Conservation (phyloP, 108 stramenopile genomes). For the Pseudonitzschia multistriata region DNA sequence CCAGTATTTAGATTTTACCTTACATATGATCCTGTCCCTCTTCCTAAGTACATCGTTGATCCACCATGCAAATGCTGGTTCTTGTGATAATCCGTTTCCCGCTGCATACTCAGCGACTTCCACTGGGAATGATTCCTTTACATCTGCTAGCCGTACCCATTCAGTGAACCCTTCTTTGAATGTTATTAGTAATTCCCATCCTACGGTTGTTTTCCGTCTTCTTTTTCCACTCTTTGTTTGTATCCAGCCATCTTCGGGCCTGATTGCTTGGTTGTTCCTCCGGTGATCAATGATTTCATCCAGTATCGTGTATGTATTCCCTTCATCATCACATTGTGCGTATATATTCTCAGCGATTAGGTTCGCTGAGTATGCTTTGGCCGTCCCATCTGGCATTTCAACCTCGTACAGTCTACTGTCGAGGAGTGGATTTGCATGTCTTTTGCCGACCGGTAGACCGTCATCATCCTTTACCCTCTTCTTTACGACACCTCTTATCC, state of each 20-base stretch:
- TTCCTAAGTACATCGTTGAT: constrained; percentile 26
- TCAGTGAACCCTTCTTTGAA: constrained; percentile 38
- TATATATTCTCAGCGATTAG: constrained; percentile 53
- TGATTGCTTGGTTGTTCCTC: constrained; percentile 12
- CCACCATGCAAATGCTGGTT: constrained; percentile 62
- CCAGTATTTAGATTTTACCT: constrained; percentile 3
- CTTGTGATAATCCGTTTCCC: constrained; percentile 20
- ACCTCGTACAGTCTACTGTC: constrained; percentile 41
- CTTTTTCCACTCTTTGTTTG: not conserved
- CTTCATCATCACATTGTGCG: constrained; percentile 34
- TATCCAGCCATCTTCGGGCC: not conserved
- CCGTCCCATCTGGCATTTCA: constrained; percentile 50
- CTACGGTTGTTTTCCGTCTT: constrained; percentile 40
- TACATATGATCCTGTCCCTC: constrained; percentile 25
- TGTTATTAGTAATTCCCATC: constrained; percentile 46
- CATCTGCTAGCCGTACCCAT: constrained; percentile 31
- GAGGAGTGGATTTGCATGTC: constrained; percentile 34
- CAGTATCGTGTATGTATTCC: constrained; percentile 19
- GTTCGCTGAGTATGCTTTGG: constrained; percentile 47
- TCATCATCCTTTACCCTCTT: constrained; percentile 21
- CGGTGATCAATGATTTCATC: constrained; percentile 23
- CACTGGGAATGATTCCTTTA: constrained; percentile 59
- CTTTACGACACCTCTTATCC: constrained; percentile 23
- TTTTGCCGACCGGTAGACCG: constrained; percentile 32
- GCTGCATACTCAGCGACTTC: constrained; percentile 56